Conservation (phyloP, 2,329 filamentous ascomycete genomes). For the Aspergillus novoparasiticus region DNA sequence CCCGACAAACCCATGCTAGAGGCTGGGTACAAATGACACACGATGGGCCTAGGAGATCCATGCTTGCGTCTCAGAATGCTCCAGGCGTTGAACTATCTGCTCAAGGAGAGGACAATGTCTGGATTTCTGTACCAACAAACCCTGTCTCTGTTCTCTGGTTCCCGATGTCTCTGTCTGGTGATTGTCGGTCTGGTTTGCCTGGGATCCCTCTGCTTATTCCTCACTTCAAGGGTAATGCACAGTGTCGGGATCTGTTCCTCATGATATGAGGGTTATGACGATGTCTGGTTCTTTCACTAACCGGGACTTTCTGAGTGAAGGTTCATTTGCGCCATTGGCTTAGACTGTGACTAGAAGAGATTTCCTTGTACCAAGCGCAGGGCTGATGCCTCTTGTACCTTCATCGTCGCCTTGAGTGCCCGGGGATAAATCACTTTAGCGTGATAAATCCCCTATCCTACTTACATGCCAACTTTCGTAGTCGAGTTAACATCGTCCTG, state of each 20-base stretch:
- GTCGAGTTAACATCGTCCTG: neutral
- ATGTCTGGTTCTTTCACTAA: neutral
- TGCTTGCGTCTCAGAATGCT: neutral
- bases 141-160: neutral
- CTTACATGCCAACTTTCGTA: neutral
- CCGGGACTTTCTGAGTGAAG: neutral
- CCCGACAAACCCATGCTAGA: neutral
- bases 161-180: neutral
- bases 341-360: neutral
- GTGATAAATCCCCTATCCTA: neutral
- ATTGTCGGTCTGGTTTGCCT: neutral
- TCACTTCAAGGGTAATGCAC: neutral
- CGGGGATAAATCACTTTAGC: neutral
- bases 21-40: neutral
- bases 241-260: neutral
- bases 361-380: neutral
- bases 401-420: neutral
- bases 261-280: neutral
- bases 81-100: neutral
- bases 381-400: neutral
- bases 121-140: neutral
- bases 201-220: neutral
- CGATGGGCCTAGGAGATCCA: neutral
- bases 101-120: neutral
- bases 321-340: neutral